Conservation (phyloP, 768 basidiomycete species). For the Collybia mongolica region DNA sequence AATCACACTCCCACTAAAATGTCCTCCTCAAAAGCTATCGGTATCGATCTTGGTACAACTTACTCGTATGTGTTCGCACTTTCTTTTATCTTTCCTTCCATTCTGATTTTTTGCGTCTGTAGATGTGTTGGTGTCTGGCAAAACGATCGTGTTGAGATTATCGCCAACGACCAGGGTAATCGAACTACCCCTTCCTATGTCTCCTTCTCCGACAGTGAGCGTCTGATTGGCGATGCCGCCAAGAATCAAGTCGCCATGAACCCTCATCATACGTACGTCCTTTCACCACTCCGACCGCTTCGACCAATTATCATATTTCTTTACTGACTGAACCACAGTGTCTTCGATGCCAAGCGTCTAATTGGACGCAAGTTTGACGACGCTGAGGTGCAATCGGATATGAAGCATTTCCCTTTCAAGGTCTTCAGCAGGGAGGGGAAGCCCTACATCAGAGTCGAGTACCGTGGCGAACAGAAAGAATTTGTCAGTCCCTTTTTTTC, state of each 20-base stretch:
- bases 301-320: conserved; percentile 3
- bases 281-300: background rate
- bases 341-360: conserved; percentile 98
- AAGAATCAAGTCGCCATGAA: conserved; percentile 99
- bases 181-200: conserved; percentile 96
- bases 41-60: conserved; percentile 91
- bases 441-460: conserved; percentile 85
- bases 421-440: conserved; percentile 86
- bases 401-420: conserved; percentile 94
- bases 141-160: conserved; percentile 99
- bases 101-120: conserved; percentile 16
- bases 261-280: conserved; percentile 79
- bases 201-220: conserved; percentile 92
- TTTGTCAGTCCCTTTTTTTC: conserved; percentile 58
- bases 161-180: conserved; percentile 94
- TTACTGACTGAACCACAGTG: conserved; percentile 39
- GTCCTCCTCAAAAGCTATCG: conserved; percentile 77
- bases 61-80: conserved; percentile 65
- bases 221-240: conserved; percentile 98
- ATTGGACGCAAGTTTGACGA: conserved; percentile 93
- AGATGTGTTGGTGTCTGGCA: conserved; percentile 99
- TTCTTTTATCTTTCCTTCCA: conserved; percentile 5
- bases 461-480: conserved; percentile 92
- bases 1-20: conserved; percentile 28
- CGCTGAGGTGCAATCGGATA: conserved; percentile 76